Conservation (phyloP, 1,284 basidiomycete species). For the Somion occarium region DNA sequence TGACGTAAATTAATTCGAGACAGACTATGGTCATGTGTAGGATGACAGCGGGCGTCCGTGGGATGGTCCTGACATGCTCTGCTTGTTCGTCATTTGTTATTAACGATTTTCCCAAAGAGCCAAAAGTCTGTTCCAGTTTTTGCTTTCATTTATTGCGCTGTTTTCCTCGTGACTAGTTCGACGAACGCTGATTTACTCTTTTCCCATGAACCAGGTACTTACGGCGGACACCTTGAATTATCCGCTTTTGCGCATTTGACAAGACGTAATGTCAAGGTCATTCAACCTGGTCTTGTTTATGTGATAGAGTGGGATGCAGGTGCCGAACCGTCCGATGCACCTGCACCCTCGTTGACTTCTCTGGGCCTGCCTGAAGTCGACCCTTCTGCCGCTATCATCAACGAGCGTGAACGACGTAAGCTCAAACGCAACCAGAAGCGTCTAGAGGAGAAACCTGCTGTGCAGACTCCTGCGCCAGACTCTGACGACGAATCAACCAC, state of each 20-base stretch:
- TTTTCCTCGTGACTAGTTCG: no score
- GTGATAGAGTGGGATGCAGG: slow-evolving; percentile 73
- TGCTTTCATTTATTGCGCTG: no score
- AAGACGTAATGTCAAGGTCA: slow-evolving; percentile 79
- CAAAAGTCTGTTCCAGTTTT: no score
- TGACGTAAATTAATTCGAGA: no score
- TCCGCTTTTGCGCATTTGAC: slow-evolving; percentile 85
- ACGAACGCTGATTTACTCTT: no score
- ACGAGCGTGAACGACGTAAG: slow-evolving; percentile 30
- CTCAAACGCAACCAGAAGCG: slow-evolving; percentile 34
- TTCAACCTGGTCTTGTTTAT: slow-evolving; percentile 84
- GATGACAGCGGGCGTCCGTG: no score
- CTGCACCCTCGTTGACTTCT: slow-evolving; percentile 19
- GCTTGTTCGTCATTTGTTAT: no score
- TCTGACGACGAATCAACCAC: slow-evolving; percentile 28
- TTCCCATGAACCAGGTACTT: slow-evolving; percentile 77
- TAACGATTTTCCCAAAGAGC: no score
- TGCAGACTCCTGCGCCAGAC: slow-evolving; percentile 18
- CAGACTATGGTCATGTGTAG: no score
- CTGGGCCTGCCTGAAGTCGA: slow-evolving; percentile 10
- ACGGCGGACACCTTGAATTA: slow-evolving; percentile 88
- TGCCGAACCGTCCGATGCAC: slow-evolving; percentile 23
- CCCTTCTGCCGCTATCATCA: slow-evolving; percentile 21
- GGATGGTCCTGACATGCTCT: no score
- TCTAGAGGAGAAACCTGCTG: slow-evolving; percentile 23